These are phyloP conservation scores for Epichloe coenophiala DNA, from an alignment of 2,329 filamentous ascomycete genomes.

Conservation along the genomic window DNA sequence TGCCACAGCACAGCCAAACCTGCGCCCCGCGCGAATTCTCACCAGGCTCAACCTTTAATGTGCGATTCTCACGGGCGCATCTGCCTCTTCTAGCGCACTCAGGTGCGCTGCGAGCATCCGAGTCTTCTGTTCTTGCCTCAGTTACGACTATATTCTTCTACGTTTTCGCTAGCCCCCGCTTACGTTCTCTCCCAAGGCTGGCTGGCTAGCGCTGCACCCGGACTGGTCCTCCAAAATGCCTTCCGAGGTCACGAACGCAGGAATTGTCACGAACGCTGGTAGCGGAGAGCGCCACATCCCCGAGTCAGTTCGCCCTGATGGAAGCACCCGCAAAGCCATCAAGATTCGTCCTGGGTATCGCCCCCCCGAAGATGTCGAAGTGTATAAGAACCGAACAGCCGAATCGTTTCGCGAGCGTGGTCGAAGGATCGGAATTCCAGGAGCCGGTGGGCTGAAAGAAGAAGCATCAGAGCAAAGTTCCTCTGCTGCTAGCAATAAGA, in stretches of 20 bases:
- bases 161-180: too few relatives aligned
- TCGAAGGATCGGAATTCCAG: constrained; percentile 50
- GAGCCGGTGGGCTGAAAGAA: constrained; percentile 47
- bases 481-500: constrained; percentile 57
- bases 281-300: constrained; percentile 84
- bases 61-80: background rate
- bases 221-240: constrained; percentile 24
- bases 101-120: background rate
- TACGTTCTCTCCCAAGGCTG: background rate
- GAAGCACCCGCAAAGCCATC: constrained; percentile 85
- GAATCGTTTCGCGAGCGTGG: constrained; percentile 71
- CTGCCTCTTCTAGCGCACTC: background rate
- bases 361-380: constrained; percentile 86
- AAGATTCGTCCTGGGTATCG: constrained; percentile 86
- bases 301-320: constrained; percentile 73
- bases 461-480: constrained; percentile 33
- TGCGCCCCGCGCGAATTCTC: background rate
- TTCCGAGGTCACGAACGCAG: constrained; percentile 44
- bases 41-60: background rate
- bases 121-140: background rate
- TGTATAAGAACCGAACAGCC: constrained; percentile 88
- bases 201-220: background rate
- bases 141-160: background rate
- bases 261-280: constrained; percentile 61
- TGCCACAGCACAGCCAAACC: background rate